Conservation (phyloP, 495 filamentous ascomycete genomes). For the Neurospora sp. region DNA sequence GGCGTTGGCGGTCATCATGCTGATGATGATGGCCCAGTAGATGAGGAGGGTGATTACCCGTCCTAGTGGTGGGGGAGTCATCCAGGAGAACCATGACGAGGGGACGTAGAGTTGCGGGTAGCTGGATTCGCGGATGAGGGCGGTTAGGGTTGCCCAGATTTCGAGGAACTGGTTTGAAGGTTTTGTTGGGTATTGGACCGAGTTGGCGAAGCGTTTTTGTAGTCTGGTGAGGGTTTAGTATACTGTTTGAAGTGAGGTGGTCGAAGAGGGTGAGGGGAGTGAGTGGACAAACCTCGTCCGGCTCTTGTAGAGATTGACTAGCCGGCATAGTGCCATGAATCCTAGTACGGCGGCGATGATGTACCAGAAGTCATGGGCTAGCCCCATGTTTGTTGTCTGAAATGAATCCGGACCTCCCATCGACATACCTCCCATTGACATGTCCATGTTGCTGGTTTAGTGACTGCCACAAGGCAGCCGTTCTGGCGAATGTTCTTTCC, state of each 20-base stretch:
- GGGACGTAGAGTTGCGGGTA: slow-evolving; percentile 52
- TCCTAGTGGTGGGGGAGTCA: slow-evolving; percentile 49
- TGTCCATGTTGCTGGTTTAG: neutral
- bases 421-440: neutral
- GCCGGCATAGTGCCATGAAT: slow-evolving; percentile 24
- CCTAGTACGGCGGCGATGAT: slow-evolving; percentile 34
- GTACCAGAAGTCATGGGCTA: slow-evolving; percentile 43
- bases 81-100: slow-evolving; percentile 34
- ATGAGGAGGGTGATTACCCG: slow-evolving; percentile 40
- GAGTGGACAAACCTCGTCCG: slow-evolving; percentile 20
- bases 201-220: slow-evolving; percentile 25
- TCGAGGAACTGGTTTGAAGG: slow-evolving; percentile 48
- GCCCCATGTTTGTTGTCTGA: slow-evolving; percentile 25
- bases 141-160: slow-evolving; percentile 56
- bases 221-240: slow-evolving; percentile 14
- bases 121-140: slow-evolving; percentile 54
- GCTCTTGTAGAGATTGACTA: slow-evolving; percentile 28
- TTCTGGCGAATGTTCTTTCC: neutral
- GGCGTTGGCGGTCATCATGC: slow-evolving; percentile 42
- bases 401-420: slow-evolving; percentile 17
- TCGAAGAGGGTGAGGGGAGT: neutral
- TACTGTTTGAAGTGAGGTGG: no score
- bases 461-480: neutral
- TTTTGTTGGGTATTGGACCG: slow-evolving; percentile 47
- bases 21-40: slow-evolving; percentile 49